Percentiles rank a stretch among this genome's conserved stretches.
Evolutionary conservation across 306 rosid genomes (phyloP).

Genomic region (Sicyos edulis): DNA sequence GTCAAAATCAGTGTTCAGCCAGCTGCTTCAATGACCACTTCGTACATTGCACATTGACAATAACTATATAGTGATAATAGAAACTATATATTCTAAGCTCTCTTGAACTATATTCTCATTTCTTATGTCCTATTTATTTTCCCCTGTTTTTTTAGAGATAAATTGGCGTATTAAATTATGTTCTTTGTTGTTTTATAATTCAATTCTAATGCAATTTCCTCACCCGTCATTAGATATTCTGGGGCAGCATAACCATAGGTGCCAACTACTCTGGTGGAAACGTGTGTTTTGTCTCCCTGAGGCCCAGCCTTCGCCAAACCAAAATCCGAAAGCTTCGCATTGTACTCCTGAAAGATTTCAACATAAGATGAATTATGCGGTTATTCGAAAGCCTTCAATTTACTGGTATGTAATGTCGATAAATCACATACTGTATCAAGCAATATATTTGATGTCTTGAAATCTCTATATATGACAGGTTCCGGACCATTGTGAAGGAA

Average conservation of each 20-base stretch:
- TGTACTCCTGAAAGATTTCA: conserved; percentile 55
- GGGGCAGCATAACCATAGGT: conserved; percentile 96
- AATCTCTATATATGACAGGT: conserved; percentile 97
- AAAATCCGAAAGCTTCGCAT: conserved; percentile 96
- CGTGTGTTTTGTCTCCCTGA: conserved; percentile 91
- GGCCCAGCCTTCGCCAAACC: conserved; percentile 99
- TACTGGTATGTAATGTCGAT: not conserved
- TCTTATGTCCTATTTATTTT: not conserved
- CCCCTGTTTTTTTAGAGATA: not conserved
- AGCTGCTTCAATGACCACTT: not conserved
- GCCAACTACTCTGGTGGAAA: conserved; percentile 90
- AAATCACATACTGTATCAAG: conserved; percentile 66
- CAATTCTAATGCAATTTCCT: conserved; percentile 8
- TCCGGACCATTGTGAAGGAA: conserved; percentile 93
- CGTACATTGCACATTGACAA: not conserved
- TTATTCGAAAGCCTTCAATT: not conserved
- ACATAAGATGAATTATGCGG: not conserved
- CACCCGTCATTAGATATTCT: conserved; percentile 94
- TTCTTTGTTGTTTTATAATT: not conserved
- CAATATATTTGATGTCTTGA: conserved; percentile 91
- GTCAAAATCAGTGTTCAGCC: not conserved
- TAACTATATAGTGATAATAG: not conserved
- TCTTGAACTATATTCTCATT: not conserved
- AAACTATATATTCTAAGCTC: not conserved
- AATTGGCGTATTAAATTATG: not conserved